Evolutionary conservation across 2,329 filamentous ascomycete genomes (phyloP), one percentile per base, ranked within the genome.

Genomic region (Colletotrichum filicis): DNA sequence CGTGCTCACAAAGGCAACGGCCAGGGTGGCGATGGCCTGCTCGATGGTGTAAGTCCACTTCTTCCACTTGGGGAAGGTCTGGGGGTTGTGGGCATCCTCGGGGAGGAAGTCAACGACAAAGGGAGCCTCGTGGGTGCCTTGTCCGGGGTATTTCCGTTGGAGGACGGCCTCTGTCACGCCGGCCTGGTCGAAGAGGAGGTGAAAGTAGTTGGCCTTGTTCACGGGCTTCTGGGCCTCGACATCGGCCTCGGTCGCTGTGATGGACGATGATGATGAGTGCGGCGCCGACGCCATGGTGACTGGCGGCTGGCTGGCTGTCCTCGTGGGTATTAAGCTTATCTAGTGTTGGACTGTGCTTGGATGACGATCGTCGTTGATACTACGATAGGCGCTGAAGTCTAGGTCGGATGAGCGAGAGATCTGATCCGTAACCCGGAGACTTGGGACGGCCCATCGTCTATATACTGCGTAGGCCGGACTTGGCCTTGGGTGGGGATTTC

Each of bases 11-110:
- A 93, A 91, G 9, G 92, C 85, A 28, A 93, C 90, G 28, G 85
- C 91, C 58, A 94, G 84, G 1, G 91, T 92, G 24, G 91, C 88
- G 26, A 92, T 76, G 11, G 91, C 90, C 60, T 90, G 88, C 58
- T 90, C 78, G 59, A 87, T 78, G 1, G 90, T 92, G 76, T 91
- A 88, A n/a, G 79, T 79, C 91, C 92, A 94, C 83, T 92, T 92
- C 79, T 85, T 87, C 62, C 77, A 71, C 2, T 77, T 69, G n/a
- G 85, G 81, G 76, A 89, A 92, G 61, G 84, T 82, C 85, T 91
- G 87, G 0, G 92, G 91, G 78, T 94, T 92, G 74, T 88, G 87
- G 5, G 88, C 86, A 78, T 94, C 92, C 63, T 89, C 80, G n/a
- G 87, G 86, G 26, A 93, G 87, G 84, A 90, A 94, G 71, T 87